phyloP scores from a whole-genome alignment of 495 filamentous ascomycete genomes.

The Aspergillus kassunensis region DNA sequence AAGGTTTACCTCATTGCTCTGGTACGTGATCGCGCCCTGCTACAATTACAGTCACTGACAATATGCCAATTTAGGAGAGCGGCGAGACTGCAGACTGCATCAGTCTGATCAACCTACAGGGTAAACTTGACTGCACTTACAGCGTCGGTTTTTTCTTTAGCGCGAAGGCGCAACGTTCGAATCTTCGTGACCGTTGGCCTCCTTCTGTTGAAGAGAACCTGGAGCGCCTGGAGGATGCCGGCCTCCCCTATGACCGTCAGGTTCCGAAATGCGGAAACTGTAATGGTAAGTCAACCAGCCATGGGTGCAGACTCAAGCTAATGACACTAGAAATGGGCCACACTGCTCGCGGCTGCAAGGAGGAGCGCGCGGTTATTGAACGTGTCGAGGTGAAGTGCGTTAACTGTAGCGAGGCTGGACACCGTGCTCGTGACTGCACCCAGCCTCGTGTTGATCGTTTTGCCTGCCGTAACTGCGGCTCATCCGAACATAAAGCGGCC shows the following conservation, averaged over 20 bases:
- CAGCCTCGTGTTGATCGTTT: slow-evolving; percentile 54
- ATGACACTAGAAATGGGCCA: slow-evolving; percentile 64
- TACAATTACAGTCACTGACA: neutral
- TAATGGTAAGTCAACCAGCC: slow-evolving; percentile 38
- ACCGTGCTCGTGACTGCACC: slow-evolving; percentile 65
- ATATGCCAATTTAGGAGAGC: slow-evolving; percentile 41
- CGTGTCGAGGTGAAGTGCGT: slow-evolving; percentile 59
- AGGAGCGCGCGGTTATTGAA: slow-evolving; percentile 47
- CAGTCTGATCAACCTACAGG: slow-evolving; percentile 80
- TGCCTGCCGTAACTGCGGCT: slow-evolving; percentile 81
- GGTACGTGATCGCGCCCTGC: slow-evolving; percentile 25
- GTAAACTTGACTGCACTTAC: slow-evolving; percentile 71
- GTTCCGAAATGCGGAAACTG: slow-evolving; percentile 70
- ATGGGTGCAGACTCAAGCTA: slow-evolving; percentile 4
- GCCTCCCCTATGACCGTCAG: slow-evolving; percentile 61
- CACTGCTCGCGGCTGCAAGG: slow-evolving; percentile 61
- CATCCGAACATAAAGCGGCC: slow-evolving; percentile 54
- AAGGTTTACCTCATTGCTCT: slow-evolving; percentile 71
- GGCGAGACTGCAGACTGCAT: slow-evolving; percentile 52
- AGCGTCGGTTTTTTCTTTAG: slow-evolving; percentile 65
- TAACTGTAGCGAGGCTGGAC: slow-evolving; percentile 73
- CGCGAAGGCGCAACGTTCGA: slow-evolving; percentile 59
- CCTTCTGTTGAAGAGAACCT: slow-evolving; percentile 62
- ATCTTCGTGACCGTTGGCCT: slow-evolving; percentile 62
- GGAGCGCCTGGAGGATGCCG: slow-evolving; percentile 68